phyloP scores from a whole-genome alignment of 495 filamentous ascomycete species.

The Glutinoglossum americanum region DNA sequence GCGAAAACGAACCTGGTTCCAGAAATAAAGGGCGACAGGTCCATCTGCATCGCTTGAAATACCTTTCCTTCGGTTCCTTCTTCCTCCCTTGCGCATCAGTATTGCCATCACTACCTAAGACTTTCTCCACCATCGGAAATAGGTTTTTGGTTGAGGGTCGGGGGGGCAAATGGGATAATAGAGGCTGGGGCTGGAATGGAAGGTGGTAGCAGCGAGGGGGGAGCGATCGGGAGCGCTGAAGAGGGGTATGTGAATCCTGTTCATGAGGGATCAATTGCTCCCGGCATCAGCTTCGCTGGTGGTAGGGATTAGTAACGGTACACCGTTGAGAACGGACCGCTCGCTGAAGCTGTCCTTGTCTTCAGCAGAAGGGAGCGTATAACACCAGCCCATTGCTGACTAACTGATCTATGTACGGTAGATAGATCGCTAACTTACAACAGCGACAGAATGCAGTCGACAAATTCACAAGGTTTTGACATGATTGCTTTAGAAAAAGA shows the following conservation, averaged over 20 bases:
- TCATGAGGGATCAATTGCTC: not conserved
- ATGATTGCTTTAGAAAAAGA: too few relatives aligned
- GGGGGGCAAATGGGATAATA: not conserved
- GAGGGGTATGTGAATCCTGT: not conserved
- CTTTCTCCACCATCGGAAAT: not conserved
- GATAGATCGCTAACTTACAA: too few relatives aligned
- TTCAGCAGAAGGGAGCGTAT: not conserved
- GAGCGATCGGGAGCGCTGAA: not conserved
- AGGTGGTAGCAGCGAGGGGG: not conserved
- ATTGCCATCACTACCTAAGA: not conserved
- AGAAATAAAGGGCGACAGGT: too few relatives aligned
- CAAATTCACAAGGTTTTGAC: too few relatives aligned
- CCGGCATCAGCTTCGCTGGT: not conserved
- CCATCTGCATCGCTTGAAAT: conserved; percentile 10
- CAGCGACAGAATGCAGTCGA: too few relatives aligned
- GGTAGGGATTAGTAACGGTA: not conserved
- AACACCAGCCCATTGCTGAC: too few relatives aligned
- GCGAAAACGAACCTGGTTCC: too few relatives aligned
- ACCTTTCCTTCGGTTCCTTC: not conserved
- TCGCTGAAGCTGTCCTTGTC: not conserved
- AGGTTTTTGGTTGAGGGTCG: not conserved
- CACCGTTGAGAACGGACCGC: not conserved
- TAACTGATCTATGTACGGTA: too few relatives aligned
- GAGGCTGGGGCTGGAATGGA: not conserved
- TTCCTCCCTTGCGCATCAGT: not conserved